Evolutionary conservation across 257 asterid species (phyloP), one percentile per base, ranked within the genome.

Genomic region (Misopates orontium): DNA sequence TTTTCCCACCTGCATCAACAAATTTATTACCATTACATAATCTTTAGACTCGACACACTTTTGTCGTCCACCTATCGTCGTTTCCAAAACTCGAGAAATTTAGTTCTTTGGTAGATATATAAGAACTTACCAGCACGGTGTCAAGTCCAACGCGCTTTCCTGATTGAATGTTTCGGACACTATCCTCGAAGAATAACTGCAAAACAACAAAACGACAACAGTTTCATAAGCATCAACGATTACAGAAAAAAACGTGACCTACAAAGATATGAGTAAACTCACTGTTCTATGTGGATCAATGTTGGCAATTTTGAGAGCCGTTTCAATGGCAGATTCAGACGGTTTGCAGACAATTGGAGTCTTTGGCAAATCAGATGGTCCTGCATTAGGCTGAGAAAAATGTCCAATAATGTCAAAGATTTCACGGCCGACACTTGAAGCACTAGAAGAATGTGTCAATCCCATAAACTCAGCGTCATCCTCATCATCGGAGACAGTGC

Each of bases 111-210:
- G n/a, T n/a, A n/a, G n/a, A n/a, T 28, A 28, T 28, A 41, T 71
- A 40, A 47, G 42, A 32, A 69, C 81, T 77, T 75, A 88, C 99
- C 85, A 90, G 79, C 2, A 94, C 97, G 0, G 99, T 90, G 56
- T 88, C 73, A 32, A 94, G 90, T 10, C 96, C 99, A 16, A 88
- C 68, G 3, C 85, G 83, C 68, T 94, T 94, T 59, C 96, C 99
- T 6, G 97, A 79, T 60, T 79, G 89, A 62, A 86, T 76, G 72
- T 94, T 94, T 48, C 97, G 87, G 15, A 85, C 75, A 45, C 97
- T 94, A 57, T 94, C 99, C 80, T 94, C 97, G 44, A 94, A 90
- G 84, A 94, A 94, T 23, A 94, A 72, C 97, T 93, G 94, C 61
- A 64, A 22, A 24, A n/a, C n/a, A 8, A 62, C 22, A 15, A 58